phyloP scores from a whole-genome alignment of 2,329 filamentous ascomycete species.

The Berkeleyomyces basicola region DNA sequence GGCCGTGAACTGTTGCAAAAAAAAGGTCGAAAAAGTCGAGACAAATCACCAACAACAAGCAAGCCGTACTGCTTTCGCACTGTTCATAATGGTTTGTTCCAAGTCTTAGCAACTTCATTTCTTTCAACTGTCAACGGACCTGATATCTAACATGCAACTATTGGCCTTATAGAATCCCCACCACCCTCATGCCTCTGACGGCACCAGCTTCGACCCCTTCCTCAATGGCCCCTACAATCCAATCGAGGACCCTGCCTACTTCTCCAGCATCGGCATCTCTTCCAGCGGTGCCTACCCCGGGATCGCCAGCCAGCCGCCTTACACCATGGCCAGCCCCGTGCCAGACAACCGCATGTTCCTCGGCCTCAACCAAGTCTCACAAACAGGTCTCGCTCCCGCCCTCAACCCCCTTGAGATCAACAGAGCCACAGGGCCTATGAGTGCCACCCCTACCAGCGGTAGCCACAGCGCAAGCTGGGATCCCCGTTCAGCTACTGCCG shows the following conservation, averaged over 20 bases:
- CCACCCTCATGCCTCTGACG: not conserved
- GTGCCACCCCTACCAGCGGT: not conserved
- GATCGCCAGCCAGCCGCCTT: not conserved
- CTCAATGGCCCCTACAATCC: not conserved
- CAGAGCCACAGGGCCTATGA: not conserved
- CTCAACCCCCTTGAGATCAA: constrained; percentile 6
- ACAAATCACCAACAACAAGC: too few relatives aligned
- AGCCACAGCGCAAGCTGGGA: not conserved
- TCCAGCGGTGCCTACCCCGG: not conserved
- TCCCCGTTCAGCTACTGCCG: not conserved
- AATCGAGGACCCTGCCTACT: not conserved
- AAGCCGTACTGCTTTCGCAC: too few relatives aligned
- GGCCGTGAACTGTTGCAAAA: too few relatives aligned
- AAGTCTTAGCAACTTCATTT: not conserved
- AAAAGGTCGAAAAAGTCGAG: too few relatives aligned
- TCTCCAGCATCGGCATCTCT: not conserved
- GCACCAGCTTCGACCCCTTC: not conserved
- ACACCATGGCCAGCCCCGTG: not conserved
- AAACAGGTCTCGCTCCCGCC: not conserved
- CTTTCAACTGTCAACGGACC: not conserved
- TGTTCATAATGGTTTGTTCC: not conserved
- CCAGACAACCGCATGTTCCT: constrained; percentile 4
- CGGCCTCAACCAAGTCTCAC: not conserved
- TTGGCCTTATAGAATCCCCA: not conserved
- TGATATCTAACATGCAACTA: not conserved